Base-by-base conservation (phyloP, 202 grass and related monocot genomes). In the Dendrocalamus latiflorus region DNA sequence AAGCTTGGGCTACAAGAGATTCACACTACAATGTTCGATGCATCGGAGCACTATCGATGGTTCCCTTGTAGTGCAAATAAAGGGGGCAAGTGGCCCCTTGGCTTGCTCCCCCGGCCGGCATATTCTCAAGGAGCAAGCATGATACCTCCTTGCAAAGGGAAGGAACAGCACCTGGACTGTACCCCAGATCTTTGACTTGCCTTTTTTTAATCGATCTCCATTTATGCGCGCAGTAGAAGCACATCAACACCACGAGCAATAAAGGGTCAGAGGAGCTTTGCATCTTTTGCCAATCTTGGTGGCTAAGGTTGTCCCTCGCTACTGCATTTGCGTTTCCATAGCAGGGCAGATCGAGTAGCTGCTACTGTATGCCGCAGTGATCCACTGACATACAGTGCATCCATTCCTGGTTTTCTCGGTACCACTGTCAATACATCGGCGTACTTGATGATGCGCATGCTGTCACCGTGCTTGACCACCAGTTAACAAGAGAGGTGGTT, bases 81-180 rank as follows among this genome's bases (percentile, higher is more conserved):
- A 33, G 30, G 30, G 30, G 30, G 2, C 30, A 4, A 33, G 39
- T 41, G 38, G 8, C 39, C 7, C 39, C 8, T 9, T 10, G 2
- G 41, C 9, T 44, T 44, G 10, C 10, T 44, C 42, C 42, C 10
- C 42, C 9, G 42, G 45, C 45, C 12, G 45, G 77, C 84, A 81
- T 81, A 86, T 86, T 86, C 84, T 49, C 37, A 11, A 60, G 77
- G 70, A 75, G 14, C 48, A 75, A 86, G 77, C 18, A 75, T 75
- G 67, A 80, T 80, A 22, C 76, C 47, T 58, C 20, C 50, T 18
- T 22, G 18, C 65, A 51, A 85, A 64, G 14, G 20, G 43, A 16
- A 48, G 48, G 48, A 2, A 1, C 54, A 63, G 53, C 12, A 59
- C 3, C 4, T 49, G 14, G 13, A 16, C 25, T 30, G 58, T 61